Evolutionary conservation across 148 eudicot genomes (phyloP), one percentile per base, ranked within the genome.

Genomic region (Euryodendron excelsum): DNA sequence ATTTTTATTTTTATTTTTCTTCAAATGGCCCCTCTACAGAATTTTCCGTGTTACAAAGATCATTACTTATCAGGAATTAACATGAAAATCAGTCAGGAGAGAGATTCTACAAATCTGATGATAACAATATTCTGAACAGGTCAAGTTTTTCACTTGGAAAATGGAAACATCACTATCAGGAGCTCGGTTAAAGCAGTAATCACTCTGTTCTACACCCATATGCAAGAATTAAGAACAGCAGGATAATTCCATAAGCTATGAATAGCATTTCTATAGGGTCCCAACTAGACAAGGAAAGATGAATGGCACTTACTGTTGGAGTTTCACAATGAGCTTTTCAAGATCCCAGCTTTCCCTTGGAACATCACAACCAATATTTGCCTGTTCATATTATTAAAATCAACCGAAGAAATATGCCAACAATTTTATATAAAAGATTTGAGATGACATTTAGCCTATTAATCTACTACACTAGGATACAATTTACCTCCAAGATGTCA

Each of bases 301-400:
- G 25, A 30, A 36, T 62, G 69, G 27, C 39, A 73, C 97, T 87
- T 84, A 96, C 99, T 96, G 99, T 85, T 89, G 93, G 82, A 96
- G 75, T 83, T 96, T 96, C 53, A 92, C 88, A 64, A 93, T 81
- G 68, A 96, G 99, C 88, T 96, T 96, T 76, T 88, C 89, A 50
- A 96, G 92, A 86, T 96, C 97, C 97, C 98, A 96, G 88, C 87
- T 92, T 83, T 93, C 99, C 76, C 85, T 88, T 9, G 97, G 95
- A 73, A 88, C 86, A 86, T 96, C 98, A 80, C 92, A 80, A 78
- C 92, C 98, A 86, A 96, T 85, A 83, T 96, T 96, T 89, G 99
- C 99, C 99, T 96, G 82, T 63, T 61, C 64, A 81, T 66, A 27
- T 72, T 48, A 64, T 36, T 31, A 17, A 55, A 69, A 73, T 82